Conservation (phyloP, 2,329 filamentous ascomycete genomes). For the Neopestalotiopsis sp. region DNA sequence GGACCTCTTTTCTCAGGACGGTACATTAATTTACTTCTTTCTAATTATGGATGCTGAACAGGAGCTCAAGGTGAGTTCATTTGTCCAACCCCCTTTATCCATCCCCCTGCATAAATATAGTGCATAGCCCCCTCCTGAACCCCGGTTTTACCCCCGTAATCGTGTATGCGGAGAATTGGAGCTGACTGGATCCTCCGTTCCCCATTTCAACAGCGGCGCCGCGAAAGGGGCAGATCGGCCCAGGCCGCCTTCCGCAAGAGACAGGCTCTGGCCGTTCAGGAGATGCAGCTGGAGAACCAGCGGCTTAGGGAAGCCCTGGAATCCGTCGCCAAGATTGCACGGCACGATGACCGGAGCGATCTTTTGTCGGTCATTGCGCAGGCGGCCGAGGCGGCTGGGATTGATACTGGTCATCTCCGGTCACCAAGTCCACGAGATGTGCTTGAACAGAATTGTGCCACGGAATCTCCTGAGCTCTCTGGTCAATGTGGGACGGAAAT, state of each 20-base stretch:
- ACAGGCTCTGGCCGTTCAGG: constrained; percentile 26
- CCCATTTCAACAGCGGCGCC: constrained; percentile 28
- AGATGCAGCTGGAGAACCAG: constrained; percentile 28
- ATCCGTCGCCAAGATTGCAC: constrained; percentile 24
- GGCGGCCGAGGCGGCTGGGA: constrained; percentile 25
- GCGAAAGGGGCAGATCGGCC: constrained; percentile 35
- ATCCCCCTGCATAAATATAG: background rate
- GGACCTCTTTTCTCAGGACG: background rate
- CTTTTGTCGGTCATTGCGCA: constrained; percentile 25
- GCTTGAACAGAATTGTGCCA: background rate
- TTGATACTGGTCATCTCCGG: constrained; percentile 19
- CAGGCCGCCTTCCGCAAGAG: constrained; percentile 38
- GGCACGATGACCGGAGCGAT: constrained; percentile 21
- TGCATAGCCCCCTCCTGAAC: background rate
- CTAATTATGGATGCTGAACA: constrained; percentile 4
- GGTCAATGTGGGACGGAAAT: background rate
- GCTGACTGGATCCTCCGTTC: background rate
- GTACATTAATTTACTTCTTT: background rate
- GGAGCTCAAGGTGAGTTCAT: constrained; percentile 5
- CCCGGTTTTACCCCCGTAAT: background rate
- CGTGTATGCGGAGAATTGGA: background rate
- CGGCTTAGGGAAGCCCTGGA: constrained; percentile 28
- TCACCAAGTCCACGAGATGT: background rate
- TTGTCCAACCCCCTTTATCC: background rate
- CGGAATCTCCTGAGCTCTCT: background rate